Evolutionary conservation across 768 basidiomycete species (phyloP), one percentile per base, ranked within the genome.

Genomic region (Lyophyllum decastes): DNA sequence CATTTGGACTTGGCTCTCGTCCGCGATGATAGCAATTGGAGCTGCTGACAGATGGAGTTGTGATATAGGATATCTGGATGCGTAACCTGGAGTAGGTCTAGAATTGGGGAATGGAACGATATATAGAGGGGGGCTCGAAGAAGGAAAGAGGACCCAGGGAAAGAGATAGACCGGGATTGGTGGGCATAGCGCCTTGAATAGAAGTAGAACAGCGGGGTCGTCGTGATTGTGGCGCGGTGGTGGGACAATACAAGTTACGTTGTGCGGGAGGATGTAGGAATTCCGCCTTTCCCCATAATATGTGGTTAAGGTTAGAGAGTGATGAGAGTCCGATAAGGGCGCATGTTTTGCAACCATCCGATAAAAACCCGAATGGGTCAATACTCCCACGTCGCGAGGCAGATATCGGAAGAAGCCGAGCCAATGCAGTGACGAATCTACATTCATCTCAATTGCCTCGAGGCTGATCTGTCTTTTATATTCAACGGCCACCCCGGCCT

Each of bases 391-490:
- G 35, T 16, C 16, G 35, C 16, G 35, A 38, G 35, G 35, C 14
- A 9, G 16, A 38, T 38, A 38, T 38, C 35, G 35, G 35, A 10
- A 30, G 30, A 30, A 30, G 30, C 30, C 30, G 30, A 30, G 30
- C 5, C 10, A 10, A n/a, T n/a, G n/a, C n/a, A n/a, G n/a, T n/a
- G n/a, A n/a, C n/a, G n/a, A n/a, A 27, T 46, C 24, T 19, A 2
- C 45, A 46, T 45, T 21, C 35, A 38, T 38, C 35, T 16, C 26
- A 10, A 4, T 10, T 30, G 63, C 65, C 65, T 68, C 58, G 63
- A 64, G 63, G 67, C 61, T 33, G 54, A 55, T 62, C 48, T 17
- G 17, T 33, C 27, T 33, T 55, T 61, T 58, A 56, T 59, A 64
- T 62, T 59, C 34, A 24, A 46, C 59, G 47, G 52, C 59, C 45